phyloP scores from a whole-genome alignment of 2,329 filamentous ascomycete species.

The Fusarium drepaniforme region DNA sequence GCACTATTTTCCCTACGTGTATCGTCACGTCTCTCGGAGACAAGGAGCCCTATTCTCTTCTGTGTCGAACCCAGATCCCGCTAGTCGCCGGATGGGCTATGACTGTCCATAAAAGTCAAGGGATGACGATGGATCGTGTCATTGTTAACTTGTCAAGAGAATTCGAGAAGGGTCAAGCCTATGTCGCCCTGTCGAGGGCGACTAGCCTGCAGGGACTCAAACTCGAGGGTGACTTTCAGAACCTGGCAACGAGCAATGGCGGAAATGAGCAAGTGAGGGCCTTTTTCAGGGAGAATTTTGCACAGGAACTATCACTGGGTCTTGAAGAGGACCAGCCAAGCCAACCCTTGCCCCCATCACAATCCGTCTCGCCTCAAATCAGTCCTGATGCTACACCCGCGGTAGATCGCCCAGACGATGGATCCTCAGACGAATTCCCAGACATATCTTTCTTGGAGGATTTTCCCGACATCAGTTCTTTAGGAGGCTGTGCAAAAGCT shows the following conservation, averaged over 20 bases:
- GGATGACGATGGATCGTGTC: slow-evolving; percentile 71
- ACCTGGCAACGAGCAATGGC: background rate
- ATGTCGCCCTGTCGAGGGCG: slow-evolving; percentile 57
- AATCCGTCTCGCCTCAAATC: background rate
- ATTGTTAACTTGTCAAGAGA: slow-evolving; percentile 63
- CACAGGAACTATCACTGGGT: background rate
- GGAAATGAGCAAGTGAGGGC: background rate
- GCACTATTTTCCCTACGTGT: slow-evolving; percentile 65
- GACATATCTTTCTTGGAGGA: background rate
- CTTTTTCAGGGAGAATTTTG: background rate
- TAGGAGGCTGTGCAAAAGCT: background rate
- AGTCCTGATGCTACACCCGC: background rate
- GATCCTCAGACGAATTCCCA: background rate
- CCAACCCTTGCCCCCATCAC: background rate
- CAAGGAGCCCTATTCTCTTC: slow-evolving; percentile 57
- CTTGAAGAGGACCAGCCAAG: background rate
- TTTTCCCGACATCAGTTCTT: background rate
- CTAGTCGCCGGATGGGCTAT: slow-evolving; percentile 72
- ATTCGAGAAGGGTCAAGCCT: slow-evolving; percentile 70
- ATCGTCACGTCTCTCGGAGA: slow-evolving; percentile 59
- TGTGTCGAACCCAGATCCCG: slow-evolving; percentile 71
- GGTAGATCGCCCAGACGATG: background rate
- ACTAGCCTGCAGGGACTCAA: slow-evolving; percentile 31
- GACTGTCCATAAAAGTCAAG: slow-evolving; percentile 73
- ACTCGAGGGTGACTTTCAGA: slow-evolving; percentile 7